phyloP scores from a whole-genome alignment of 2,329 filamentous ascomycete genomes.

The Westerdykella sp. region DNA sequence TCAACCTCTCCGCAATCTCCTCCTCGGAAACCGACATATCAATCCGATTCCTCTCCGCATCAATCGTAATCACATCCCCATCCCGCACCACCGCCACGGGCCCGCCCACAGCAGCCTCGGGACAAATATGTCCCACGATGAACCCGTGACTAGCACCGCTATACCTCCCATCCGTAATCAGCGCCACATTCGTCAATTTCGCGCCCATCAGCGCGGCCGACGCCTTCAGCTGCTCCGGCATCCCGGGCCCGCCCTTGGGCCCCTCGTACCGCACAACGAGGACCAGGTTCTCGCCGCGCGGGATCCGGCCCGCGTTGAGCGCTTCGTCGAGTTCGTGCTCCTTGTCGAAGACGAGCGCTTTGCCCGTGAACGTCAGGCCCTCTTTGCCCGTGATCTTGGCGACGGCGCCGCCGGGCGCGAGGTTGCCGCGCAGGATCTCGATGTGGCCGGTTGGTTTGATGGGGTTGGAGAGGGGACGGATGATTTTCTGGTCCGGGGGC shows the following conservation, averaged over 20 bases:
- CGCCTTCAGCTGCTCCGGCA: conserved; percentile 91
- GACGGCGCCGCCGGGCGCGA: conserved; percentile 82
- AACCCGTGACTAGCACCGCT: conserved; percentile 85
- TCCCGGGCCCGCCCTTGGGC: conserved; percentile 86
- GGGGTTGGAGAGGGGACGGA: conserved; percentile 71
- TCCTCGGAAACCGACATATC: conserved; percentile 66
- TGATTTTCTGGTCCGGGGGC: conserved; percentile 73
- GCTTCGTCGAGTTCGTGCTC: conserved; percentile 73
- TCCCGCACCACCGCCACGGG: conserved; percentile 77
- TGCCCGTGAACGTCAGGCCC: conserved; percentile 72
- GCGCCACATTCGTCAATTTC: conserved; percentile 75
- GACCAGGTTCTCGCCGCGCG: conserved; percentile 73
- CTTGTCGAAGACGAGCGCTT: conserved; percentile 79
- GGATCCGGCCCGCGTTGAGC: conserved; percentile 63
- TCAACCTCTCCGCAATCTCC: conserved; percentile 60
- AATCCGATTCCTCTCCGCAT: conserved; percentile 67
- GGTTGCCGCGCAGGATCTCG: conserved; percentile 79
- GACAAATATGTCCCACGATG: conserved; percentile 87
- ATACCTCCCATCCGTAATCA: conserved; percentile 90
- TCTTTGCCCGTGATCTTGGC: conserved; percentile 98
- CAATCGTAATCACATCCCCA: conserved; percentile 80
- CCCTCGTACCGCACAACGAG: conserved; percentile 91
- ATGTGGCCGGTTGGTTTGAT: conserved; percentile 85
- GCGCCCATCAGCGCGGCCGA: conserved; percentile 90
- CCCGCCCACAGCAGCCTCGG: conserved; percentile 82